Base-by-base conservation (phyloP, 305 asterid species). In the Fraxinus platypoda region DNA sequence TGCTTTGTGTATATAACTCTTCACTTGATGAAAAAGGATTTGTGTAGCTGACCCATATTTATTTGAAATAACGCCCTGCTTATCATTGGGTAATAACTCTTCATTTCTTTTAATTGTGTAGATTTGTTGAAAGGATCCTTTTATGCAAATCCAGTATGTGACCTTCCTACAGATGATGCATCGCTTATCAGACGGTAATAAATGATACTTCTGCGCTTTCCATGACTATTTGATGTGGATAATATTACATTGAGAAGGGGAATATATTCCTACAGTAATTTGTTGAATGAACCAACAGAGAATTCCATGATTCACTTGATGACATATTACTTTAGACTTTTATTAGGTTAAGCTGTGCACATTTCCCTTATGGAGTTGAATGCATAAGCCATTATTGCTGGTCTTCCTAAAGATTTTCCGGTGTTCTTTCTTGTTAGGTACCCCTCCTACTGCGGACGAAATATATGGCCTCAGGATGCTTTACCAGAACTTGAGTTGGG, bases 401-500 rank as follows among this genome's bases (percentile, higher is more conserved):
- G 38, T 12, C 28, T 78, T 82, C 34, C 54, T 73, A 66, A 34
- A 77, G 21, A 74, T 30, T 82, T 82, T 75, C 68, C 25, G 73
- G 76, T 64, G 35, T 72, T 81, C 54, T 66, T 85, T 72, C 21
- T 76, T 79, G 76, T 79, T 80, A 95, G 98, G 90, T 94, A 95
- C 80, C 98, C 98, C 76, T 91, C 97, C 33, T 95, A 94, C 82
- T 95, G 99, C 80, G 96, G 96, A 82, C 83, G 87, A 86, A 95
- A 95, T 88, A 89, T 90, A 77, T 95, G 99, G 99, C 99, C 97
- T 76, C 87, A 43, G 80, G 86, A 78, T 81, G 90, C 86, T 81
- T 88, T 95, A 87, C 98, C 99, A 43, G 96, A 95, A 82, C 93
- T 95, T 83, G 99, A 95, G 91, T 79, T 73, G 26, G 94, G 98